A percentile compares a stretch with the other conserved stretches of the same genome.
Conservation (phyloP, 306 rosid genomes). For the Comarum palustre region DNA sequence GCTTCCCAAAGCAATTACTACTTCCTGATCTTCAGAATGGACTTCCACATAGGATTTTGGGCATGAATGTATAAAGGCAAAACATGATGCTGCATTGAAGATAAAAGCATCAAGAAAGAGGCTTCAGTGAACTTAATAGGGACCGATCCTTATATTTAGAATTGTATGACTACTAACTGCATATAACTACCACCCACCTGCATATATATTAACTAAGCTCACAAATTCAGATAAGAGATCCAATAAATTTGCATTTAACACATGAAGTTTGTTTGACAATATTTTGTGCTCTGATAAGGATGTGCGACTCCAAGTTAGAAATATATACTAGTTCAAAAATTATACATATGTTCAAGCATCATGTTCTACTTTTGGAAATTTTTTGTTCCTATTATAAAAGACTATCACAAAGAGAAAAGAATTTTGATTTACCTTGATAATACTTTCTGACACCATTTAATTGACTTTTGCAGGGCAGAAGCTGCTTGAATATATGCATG, state of each 20-base stretch:
- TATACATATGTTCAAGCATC: background rate
- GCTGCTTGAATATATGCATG: conserved; percentile 51
- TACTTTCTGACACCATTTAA: conserved; percentile 31
- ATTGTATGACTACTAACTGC: no score
- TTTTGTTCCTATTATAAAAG: background rate
- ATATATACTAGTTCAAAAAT: background rate
- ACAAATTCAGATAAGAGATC: background rate
- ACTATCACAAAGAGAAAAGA: background rate
- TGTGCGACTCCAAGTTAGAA: background rate
- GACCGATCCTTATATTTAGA: background rate
- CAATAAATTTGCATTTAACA: background rate
- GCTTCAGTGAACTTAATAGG: background rate
- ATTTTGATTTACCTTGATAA: conserved; percentile 44
- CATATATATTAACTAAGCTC: no score
- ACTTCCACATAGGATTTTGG: conserved; percentile 45
- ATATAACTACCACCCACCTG: no score
- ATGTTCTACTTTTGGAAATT: background rate
- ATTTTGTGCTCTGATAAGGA: background rate
- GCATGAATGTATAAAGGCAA: conserved; percentile 43
- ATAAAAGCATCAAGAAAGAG: conserved; percentile 16
- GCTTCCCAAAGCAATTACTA: conserved; percentile 88
- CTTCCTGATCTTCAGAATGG: conserved; percentile 74
- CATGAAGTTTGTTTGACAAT: background rate
- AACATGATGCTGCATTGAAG: conserved; percentile 41
- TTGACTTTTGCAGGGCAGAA: conserved; percentile 19